Percentiles rank a stretch among this genome's conserved stretches.
Conservation (phyloP, 1,284 basidiomycete genomes). For the Apiotrichum akiyoshidainum region DNA sequence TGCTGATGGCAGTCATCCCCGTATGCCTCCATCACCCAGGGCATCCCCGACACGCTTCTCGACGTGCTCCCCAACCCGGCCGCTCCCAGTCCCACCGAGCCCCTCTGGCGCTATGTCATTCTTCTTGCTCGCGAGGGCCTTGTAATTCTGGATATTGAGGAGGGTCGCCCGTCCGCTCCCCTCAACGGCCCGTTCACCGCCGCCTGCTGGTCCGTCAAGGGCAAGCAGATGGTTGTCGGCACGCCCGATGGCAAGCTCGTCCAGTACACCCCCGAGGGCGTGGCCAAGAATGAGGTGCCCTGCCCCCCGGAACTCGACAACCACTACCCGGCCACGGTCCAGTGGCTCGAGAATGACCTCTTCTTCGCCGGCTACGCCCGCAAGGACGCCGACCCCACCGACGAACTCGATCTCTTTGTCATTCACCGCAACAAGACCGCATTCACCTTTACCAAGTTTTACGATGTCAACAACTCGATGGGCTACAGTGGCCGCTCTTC, state of each 20-base stretch:
- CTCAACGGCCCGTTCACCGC: slow-evolving; percentile 40
- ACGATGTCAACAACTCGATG: slow-evolving; percentile 48
- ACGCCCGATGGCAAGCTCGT: slow-evolving; percentile 49
- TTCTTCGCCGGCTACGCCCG: slow-evolving; percentile 55
- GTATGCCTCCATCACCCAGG: slow-evolving; percentile 35
- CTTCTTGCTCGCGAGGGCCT: slow-evolving; percentile 44
- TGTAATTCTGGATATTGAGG: slow-evolving; percentile 42
- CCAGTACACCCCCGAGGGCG: slow-evolving; percentile 56
- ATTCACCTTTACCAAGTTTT: slow-evolving; percentile 45
- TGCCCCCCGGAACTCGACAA: slow-evolving; percentile 45
- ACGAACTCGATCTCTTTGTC: slow-evolving; percentile 46
- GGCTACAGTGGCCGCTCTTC: slow-evolving; percentile 44
- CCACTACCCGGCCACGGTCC: slow-evolving; percentile 43
- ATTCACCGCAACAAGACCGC: slow-evolving; percentile 42
- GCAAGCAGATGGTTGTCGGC: slow-evolving; percentile 58
- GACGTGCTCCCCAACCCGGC: slow-evolving; percentile 54
- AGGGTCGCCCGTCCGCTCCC: slow-evolving; percentile 24
- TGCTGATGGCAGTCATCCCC: slow-evolving; percentile 30
- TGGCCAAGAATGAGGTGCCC: slow-evolving; percentile 52
- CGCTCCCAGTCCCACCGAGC: slow-evolving; percentile 22
- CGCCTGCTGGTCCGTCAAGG: slow-evolving; percentile 57
- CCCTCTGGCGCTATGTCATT: slow-evolving; percentile 44
- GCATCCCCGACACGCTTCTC: slow-evolving; percentile 38
- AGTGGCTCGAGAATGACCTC: slow-evolving; percentile 59
- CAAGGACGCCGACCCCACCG: slow-evolving; percentile 38